Evolutionary conservation across 371 early-diverging fungal genomes (phyloP).

Genomic region (Funneliformis caledonium): DNA sequence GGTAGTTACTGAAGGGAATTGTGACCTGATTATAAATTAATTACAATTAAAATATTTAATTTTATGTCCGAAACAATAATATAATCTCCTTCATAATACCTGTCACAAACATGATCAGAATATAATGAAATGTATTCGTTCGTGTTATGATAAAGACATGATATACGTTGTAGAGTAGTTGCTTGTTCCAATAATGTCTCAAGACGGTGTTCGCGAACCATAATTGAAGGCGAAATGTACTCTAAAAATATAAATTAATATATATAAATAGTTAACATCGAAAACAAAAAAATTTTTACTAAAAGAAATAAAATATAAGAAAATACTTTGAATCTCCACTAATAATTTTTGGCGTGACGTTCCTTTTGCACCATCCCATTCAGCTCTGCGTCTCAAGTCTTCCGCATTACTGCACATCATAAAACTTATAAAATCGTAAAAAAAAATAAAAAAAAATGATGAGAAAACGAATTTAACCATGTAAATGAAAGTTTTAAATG

Average conservation of each 20-base stretch:
- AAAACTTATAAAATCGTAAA: conserved; percentile 47
- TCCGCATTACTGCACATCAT: conserved; percentile 69
- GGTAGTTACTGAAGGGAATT: conserved; percentile 61
- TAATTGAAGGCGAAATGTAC: conserved; percentile 77
- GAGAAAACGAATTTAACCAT: not conserved
- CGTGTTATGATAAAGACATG: conserved; percentile 87
- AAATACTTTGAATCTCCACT: conserved; percentile 68
- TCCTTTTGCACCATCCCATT: conserved; percentile 83
- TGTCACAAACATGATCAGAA: conserved; percentile 78
- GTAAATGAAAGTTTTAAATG: not conserved
- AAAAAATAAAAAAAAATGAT: not conserved
- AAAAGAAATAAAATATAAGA: not conserved
- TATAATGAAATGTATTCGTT: conserved; percentile 66
- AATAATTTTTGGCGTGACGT: conserved; percentile 71
- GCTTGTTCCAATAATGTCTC: conserved; percentile 84
- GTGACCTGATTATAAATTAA: conserved; percentile 43
- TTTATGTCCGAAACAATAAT: not conserved
- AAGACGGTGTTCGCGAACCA: conserved; percentile 87
- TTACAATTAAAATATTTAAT: too few relatives aligned
- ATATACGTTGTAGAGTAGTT: conserved; percentile 67
- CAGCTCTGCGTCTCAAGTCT: conserved; percentile 63
- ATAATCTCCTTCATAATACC: conserved; percentile 48
- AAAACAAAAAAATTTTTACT: not conserved
- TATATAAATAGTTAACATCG: conserved; percentile 1
- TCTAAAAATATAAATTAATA: conserved; percentile 48